phyloP scores from a whole-genome alignment of 1,284 basidiomycete genomes.

The Sphagnurus paluster region DNA sequence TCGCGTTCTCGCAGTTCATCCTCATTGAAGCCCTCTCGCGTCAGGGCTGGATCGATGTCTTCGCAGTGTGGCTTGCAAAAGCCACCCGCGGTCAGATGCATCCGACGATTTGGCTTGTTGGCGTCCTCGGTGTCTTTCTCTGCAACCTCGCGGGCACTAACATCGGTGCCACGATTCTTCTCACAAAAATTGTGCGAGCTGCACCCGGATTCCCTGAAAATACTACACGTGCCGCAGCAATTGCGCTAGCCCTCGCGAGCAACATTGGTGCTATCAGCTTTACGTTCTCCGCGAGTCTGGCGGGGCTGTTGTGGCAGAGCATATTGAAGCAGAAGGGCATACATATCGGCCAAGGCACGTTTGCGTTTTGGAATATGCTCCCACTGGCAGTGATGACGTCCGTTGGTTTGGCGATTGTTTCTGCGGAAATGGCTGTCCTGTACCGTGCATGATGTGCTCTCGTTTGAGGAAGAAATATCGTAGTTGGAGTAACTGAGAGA shows the following conservation, averaged over 20 bases:
- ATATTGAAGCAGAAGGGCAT: slow-evolving; percentile 84
- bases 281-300: slow-evolving; percentile 89
- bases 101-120: slow-evolving; percentile 57
- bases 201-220: slow-evolving; percentile 31
- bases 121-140: slow-evolving; percentile 69
- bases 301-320: slow-evolving; percentile 85
- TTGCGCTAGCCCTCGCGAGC: slow-evolving; percentile 60
- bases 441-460: slow-evolving; percentile 6
- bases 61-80: slow-evolving; percentile 68
- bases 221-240: slow-evolving; percentile 44
- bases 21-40: slow-evolving; percentile 85
- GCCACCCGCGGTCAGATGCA: slow-evolving; percentile 49
- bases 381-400: slow-evolving; percentile 55
- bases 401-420: slow-evolving; percentile 57
- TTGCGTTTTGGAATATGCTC: slow-evolving; percentile 74
- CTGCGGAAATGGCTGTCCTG: slow-evolving; percentile 64
- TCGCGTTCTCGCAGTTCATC: slow-evolving; percentile 96
- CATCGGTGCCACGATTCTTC: slow-evolving; percentile 93
- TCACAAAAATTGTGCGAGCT: slow-evolving; percentile 55
- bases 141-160: slow-evolving; percentile 95
- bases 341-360: slow-evolving; percentile 60
- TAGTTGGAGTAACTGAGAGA: background rate
- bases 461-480: background rate
- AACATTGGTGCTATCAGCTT: slow-evolving; percentile 95
- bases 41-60: slow-evolving; percentile 92